Base-by-base conservation (phyloP, 306 rosid species). In the Phaseolus lunatus region DNA sequence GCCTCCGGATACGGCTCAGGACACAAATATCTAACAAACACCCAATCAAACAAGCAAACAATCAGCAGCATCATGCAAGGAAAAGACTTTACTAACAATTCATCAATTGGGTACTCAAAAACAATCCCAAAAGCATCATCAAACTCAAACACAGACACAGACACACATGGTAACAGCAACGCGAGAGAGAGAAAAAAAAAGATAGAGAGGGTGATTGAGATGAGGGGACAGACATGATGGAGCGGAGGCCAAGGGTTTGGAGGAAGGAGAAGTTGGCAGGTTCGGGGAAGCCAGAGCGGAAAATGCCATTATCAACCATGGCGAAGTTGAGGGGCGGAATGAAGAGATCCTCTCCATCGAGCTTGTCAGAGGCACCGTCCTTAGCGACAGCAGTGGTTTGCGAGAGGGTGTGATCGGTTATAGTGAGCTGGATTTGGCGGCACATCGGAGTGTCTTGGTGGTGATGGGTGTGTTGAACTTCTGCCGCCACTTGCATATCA, bases 271-370 rank as follows among this genome's bases (percentile, higher is more conserved):
- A 93, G 94, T 96, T 93, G 73, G 88, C 83, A 9, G 92, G 88
- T 49, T 88, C 88, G 16, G 99, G 99, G 82, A 96, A 96, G 33
- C 99, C 99, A 29, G 98, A 96, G 70, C 99, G 85, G 85, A 92
- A 96, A 88, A 96, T 87, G 97, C 98, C 98, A 23, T 86, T 86
- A 74, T 96, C 99, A 44, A 96, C 99, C 86, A 90, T 80, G 27
- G 99, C 72, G 77, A 96, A 96, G 95, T 96, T 96, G 81, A 93
- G 87, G 18, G 99, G 98, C n/a, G 96, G 99, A 10, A 84, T 48
- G 78, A 86, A 90, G 68, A 81, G 84, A 78, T 84, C 90, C 39
- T 96, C 97, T 5, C 82, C 92, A n/a, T 84, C 48, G 14, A 78
- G 24, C 33, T 9, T 37, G n/a, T 47, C 68, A 24, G 52, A 73